A percentile compares a stretch with the other conserved stretches of the same genome.
Evolutionary conservation across 1,284 basidiomycete genomes (phyloP).

Genomic region (Tilletia caries): DNA sequence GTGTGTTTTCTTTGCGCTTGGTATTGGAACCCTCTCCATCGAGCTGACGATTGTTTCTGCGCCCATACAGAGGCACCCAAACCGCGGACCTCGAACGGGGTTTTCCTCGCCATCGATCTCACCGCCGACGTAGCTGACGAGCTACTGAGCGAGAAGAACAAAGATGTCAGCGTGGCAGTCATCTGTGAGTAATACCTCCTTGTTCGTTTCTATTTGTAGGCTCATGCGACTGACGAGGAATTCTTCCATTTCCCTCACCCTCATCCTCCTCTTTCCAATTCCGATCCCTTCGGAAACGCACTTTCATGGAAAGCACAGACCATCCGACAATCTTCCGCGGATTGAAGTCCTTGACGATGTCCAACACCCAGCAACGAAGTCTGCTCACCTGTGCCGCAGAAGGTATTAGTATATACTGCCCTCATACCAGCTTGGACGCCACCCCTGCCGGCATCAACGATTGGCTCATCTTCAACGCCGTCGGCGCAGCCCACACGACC

Average conservation of each 20-base stretch:
- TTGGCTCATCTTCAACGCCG: slow-evolving; percentile 42
- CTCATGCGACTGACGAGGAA: not conserved
- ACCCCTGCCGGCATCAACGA: slow-evolving; percentile 76
- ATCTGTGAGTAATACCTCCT: slow-evolving; percentile 71
- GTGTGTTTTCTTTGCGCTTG: slow-evolving; percentile 16
- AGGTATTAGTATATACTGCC: slow-evolving; percentile 80
- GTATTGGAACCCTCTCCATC: no score
- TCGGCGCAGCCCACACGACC: not conserved
- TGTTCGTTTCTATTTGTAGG: no score
- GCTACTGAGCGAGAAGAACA: slow-evolving; percentile 31
- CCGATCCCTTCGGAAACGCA: slow-evolving; percentile 56
- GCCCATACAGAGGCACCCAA: slow-evolving; percentile 12
- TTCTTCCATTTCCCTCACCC: not conserved
- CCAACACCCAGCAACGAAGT: slow-evolving; percentile 73
- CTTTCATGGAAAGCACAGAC: slow-evolving; percentile 50
- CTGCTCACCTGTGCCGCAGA: slow-evolving; percentile 73
- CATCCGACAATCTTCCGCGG: slow-evolving; percentile 85
- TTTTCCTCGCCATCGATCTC: slow-evolving; percentile 50
- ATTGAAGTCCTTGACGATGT: slow-evolving; percentile 72
- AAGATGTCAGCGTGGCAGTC: slow-evolving; percentile 62
- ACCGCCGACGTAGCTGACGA: slow-evolving; percentile 47
- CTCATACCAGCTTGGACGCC: slow-evolving; percentile 80
- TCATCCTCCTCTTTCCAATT: slow-evolving; percentile 60
- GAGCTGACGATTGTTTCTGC: not conserved
- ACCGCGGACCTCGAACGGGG: slow-evolving; percentile 22